Conservation (phyloP, 2,329 filamentous ascomycete genomes). For the Fusarium sp. region DNA sequence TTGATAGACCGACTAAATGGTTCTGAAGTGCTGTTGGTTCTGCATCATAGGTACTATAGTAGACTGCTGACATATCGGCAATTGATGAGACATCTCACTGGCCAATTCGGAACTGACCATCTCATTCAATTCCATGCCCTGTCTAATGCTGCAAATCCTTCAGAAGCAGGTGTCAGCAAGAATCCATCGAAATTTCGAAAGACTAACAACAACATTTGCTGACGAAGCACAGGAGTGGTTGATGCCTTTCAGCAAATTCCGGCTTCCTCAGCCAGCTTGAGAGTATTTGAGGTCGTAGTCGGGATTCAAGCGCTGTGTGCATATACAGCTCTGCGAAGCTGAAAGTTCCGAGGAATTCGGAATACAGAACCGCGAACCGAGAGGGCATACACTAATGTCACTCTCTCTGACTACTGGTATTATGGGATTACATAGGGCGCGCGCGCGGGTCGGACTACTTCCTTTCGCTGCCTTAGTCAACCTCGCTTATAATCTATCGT, state of each 20-base stretch:
- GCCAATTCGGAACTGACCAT: not conserved
- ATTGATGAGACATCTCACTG: not conserved
- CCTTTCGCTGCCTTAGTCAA: slow-evolving; percentile 1
- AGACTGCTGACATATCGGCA: not conserved
- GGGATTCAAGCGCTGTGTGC: not conserved
- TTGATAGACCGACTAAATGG: not conserved
- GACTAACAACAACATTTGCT: slow-evolving; percentile 1
- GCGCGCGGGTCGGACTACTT: not conserved
- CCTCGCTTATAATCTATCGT: not conserved
- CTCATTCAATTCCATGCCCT: not conserved
- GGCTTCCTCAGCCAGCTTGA: not conserved
- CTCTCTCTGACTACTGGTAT: not conserved
- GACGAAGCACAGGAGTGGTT: slow-evolving; percentile 22
- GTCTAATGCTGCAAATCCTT: not conserved
- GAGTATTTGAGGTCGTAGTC: not conserved
- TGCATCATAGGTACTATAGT: too few species aligned
- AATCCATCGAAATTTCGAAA: not conserved
- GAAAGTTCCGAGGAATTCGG: slow-evolving; percentile 1
- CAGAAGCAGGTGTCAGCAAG: not conserved
- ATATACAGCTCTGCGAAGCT: not conserved
- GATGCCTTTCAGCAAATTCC: slow-evolving; percentile 11
- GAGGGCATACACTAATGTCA: not conserved
- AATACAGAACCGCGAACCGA: not conserved
- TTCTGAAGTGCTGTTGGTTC: not conserved
- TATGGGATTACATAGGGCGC: slow-evolving; percentile 4